Percentiles rank a stretch among this genome's conserved stretches.
phyloP scores from a whole-genome alignment of 192 early-diverging fungal species.

The Kappamyces sp. region DNA sequence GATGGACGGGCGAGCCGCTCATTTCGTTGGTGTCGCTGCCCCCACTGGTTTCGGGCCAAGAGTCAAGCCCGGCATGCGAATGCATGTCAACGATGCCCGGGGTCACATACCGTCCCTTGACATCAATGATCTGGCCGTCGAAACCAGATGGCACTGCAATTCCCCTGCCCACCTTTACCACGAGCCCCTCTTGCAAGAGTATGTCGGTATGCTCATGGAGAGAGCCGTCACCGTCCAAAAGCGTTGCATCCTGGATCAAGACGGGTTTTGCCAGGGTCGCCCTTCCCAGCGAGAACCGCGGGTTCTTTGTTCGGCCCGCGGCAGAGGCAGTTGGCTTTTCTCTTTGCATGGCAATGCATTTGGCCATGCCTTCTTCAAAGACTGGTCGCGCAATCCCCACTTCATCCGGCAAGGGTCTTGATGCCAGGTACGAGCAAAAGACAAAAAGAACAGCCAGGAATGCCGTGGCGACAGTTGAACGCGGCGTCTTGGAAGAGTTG shows the following conservation, averaged over 20 bases:
- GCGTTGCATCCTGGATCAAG: constrained; percentile 53
- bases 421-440: too few species aligned
- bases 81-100: constrained; percentile 77
- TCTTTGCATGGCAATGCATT: too few species aligned
- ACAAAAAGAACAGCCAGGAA: too few species aligned
- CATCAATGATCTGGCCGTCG: constrained; percentile 41
- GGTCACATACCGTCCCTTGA: constrained; percentile 60
- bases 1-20: constrained; percentile 47
- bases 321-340: too few species aligned
- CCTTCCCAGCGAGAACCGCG: too few species aligned
- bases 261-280: too few species aligned
- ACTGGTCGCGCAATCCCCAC: too few species aligned
- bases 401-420: too few species aligned
- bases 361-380: too few species aligned
- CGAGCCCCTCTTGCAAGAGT: constrained; percentile 17
- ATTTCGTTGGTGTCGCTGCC: constrained; percentile 63
- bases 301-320: too few species aligned
- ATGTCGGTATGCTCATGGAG: constrained; percentile 41
- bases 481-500: too few species aligned
- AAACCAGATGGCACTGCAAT: background rate
- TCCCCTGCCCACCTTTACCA: constrained; percentile 13
- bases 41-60: constrained; percentile 54
- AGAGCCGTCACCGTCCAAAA: constrained; percentile 52
- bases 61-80: constrained; percentile 58
- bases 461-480: too few species aligned